These are phyloP conservation scores for Nothophaeocryptopus gaeumannii DNA, from an alignment of 2,329 filamentous ascomycete genomes.

Conservation along the genomic window DNA sequence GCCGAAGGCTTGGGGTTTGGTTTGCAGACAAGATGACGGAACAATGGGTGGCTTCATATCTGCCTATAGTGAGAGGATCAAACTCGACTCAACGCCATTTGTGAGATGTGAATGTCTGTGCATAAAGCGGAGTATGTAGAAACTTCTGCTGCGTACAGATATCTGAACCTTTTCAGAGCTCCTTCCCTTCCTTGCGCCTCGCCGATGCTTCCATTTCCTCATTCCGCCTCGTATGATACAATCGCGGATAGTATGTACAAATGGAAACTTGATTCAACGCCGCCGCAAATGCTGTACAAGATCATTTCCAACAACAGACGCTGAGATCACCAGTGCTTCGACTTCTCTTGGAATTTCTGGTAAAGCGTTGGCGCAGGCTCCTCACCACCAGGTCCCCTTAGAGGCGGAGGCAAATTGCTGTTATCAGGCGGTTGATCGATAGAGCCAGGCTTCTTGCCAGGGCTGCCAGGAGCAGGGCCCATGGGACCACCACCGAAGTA, in stretches of 20 bases:
- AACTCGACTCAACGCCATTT: too few relatives aligned
- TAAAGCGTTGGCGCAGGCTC: constrained; percentile 31
- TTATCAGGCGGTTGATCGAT: constrained; percentile 16
- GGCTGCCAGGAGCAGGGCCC: constrained; percentile 14
- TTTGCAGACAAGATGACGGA: too few relatives aligned
- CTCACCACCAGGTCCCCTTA: constrained; percentile 19
- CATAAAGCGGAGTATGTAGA: too few relatives aligned
- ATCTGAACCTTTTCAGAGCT: too few relatives aligned
- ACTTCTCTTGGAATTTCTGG: constrained; percentile 24
- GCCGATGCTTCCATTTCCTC: not conserved
- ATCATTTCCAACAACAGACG: not conserved
- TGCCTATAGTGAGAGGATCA: too few relatives aligned
- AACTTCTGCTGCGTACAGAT: too few relatives aligned
- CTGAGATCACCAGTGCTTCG: constrained; percentile 17
- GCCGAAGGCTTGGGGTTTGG: too few relatives aligned
- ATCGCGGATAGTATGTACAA: constrained; percentile 3
- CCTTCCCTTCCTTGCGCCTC: not conserved
- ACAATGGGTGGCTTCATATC: too few relatives aligned
- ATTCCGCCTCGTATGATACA: not conserved
- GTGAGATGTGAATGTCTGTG: too few relatives aligned
- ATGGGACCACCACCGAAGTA: constrained; percentile 65
- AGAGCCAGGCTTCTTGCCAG: constrained; percentile 14
- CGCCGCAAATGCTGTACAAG: too few relatives aligned
- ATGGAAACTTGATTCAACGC: not conserved
- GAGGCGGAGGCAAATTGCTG: constrained; percentile 21